Base-by-base conservation (phyloP, 208 protist species). In the Acanthamoeba lenticulata region DNA sequence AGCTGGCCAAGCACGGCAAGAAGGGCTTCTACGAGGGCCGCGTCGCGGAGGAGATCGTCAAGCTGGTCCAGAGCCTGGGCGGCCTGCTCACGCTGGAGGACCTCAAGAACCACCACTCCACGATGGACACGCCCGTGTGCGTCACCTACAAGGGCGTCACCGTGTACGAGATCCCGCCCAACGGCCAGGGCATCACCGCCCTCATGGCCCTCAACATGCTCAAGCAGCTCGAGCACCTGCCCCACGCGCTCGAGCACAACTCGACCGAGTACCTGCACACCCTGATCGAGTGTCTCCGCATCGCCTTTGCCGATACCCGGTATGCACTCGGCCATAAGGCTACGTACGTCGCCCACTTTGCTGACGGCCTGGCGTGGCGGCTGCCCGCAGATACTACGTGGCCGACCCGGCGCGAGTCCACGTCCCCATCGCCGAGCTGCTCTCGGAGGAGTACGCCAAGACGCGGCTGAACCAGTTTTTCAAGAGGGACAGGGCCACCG, bases 111-210 rank as follows among this genome's bases (percentile, higher is more conserved):
- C 96, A 97, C 89, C 32, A 2, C 32, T 92, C 88, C 24, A 96
- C 95, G 42, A 83, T 94, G 72, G 92, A 94, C 27, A 36, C 55
- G 36, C 95, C 91, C 45, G 93, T 94, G 2, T 74, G 27, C 36
- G 62, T 97, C 36, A 94, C 94, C 49, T 97, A 95, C 90, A 47
- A 93, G 36, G 93, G 86, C 6, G 74, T 96, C 1, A 38, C 49
- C 11, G 92, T 98, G 42, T 96, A 69, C 36, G 97, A 98, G 94
- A 81, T 95, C 7, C 97, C 97, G 7, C 97, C 97, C 0, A 98
- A 97, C 79, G 97, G 97, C 7, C 96, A 97, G 67, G 97, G 96
- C 91, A 57, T 98, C 27, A 95, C 94, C 1, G 97, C 96, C 13
- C 95, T 98, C 7, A 85, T 98, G 32, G 97, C 97, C 7, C 94